These are phyloP conservation scores for Fusarium pseudonygamai DNA, from an alignment of 2,329 filamentous ascomycete species.

Conservation along the genomic window DNA sequence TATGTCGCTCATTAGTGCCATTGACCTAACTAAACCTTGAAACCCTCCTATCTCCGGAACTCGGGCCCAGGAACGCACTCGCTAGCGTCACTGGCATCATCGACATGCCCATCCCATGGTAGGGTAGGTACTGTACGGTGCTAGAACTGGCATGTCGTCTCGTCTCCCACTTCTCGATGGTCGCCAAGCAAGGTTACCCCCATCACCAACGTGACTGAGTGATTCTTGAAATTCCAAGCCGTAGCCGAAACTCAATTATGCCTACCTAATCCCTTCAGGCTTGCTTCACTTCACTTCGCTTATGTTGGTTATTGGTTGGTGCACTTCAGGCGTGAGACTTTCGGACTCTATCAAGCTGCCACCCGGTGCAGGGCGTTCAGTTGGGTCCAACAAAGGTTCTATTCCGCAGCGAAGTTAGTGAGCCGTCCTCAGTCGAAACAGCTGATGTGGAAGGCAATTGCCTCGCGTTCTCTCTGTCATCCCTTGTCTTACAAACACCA, in stretches of 20 bases:
- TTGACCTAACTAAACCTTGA: background rate
- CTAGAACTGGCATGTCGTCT: background rate
- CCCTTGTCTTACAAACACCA: background rate
- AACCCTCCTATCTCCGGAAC: background rate
- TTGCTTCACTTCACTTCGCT: background rate
- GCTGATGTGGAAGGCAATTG: background rate
- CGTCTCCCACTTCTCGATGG: background rate
- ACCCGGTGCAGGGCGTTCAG: background rate
- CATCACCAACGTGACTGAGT: background rate
- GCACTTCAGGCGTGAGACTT: conserved; percentile 2
- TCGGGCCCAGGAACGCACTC: conserved; percentile 1
- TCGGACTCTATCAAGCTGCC: background rate
- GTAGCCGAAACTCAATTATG: conserved; percentile 1
- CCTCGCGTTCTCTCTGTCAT: background rate
- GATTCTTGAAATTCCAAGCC: background rate
- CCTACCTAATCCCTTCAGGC: background rate
- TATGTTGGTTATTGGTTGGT: background rate
- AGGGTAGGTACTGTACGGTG: too few relatives aligned
- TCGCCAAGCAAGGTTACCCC: background rate
- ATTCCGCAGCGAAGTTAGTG: background rate
- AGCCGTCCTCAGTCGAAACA: background rate
- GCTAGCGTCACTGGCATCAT: background rate
- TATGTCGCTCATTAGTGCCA: background rate
- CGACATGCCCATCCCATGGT: background rate
- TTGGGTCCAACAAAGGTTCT: background rate